Base-by-base conservation (phyloP, 2,329 filamentous ascomycete species). In the Claviceps humidiphila region DNA sequence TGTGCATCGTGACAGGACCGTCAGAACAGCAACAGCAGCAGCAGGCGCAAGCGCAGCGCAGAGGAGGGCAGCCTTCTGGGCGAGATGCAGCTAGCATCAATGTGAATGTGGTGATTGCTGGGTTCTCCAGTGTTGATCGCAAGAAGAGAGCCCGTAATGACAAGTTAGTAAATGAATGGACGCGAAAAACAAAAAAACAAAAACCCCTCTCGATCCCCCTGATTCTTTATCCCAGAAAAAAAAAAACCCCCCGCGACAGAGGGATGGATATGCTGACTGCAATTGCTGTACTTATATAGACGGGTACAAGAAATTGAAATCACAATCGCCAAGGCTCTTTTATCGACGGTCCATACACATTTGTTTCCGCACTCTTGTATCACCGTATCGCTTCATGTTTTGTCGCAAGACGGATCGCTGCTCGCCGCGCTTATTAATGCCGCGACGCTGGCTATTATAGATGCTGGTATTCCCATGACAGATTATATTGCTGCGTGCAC, bases 401-500 rank as follows among this genome's bases (percentile, higher is more conserved):
- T 98, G 45, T 87, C 85, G 0, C 84, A 94, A 59, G 93, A 98
- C 66, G 93, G 93, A 30, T 90, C 87, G 0, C 77, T 97, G 2
- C 82, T 98, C 20, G 89, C 91, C 0, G 86, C 89, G 0, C 88
- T 91, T 46, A 75, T 97, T 59, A 98, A 98, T 63, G 93, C 93
- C 4, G 81, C 87, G 0, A 95, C 91, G 0, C 80, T 98, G 13
- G 93, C 93, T 0, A 80, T 97, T 22, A 84, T 97, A 56, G 93
- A 98, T 65, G 93, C 93, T 0, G 93, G 93, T 50, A 85, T 98
- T 20, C 93, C 93, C 24, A 96, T 97, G 90, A 82, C 83, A 2
- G 89, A 95, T 64, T 94, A 96, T 64, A 79, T 97, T 2, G 82
- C 84, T 22, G 89, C 90, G 5, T 94, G 88, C 69, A 95, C 90